A percentile compares a stretch with the other conserved stretches of the same genome.
These are phyloP conservation scores for Hordeum marinum DNA, from an alignment of 176 grass and related monocot species.

Conservation along the genomic window DNA sequence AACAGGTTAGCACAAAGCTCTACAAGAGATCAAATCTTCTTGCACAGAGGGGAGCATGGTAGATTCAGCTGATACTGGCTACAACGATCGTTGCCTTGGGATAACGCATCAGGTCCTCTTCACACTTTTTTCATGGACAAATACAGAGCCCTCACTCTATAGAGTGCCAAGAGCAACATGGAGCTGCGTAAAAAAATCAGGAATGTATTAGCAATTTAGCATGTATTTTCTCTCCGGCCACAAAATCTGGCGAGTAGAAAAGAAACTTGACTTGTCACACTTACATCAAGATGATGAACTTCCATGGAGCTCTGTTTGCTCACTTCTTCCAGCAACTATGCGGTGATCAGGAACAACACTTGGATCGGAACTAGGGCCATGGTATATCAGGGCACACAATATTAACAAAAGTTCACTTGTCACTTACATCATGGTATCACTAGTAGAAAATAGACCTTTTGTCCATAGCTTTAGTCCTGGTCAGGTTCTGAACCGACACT, in stretches of 20 bases:
- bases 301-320: slow-evolving; percentile 93
- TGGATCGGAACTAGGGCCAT: slow-evolving; percentile 14
- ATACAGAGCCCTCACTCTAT: slow-evolving; percentile 57
- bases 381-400: slow-evolving; percentile 1
- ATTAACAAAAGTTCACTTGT: background rate
- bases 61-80: background rate
- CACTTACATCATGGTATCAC: too few relatives aligned
- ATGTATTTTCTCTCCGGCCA: background rate
- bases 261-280: slow-evolving; percentile 29
- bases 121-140: slow-evolving; percentile 72
- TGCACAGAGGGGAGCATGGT: background rate
- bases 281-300: slow-evolving; percentile 75
- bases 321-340: slow-evolving; percentile 88
- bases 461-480: too few relatives aligned
- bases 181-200: slow-evolving; percentile 31
- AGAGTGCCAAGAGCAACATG: slow-evolving; percentile 65
- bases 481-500: too few relatives aligned
- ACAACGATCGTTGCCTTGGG: background rate
- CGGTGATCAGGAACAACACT: slow-evolving; percentile 22
- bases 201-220: background rate
- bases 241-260: background rate
- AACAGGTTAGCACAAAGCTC: slow-evolving; percentile 8
- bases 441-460: too few relatives aligned
- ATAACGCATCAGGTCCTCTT: slow-evolving; percentile 61
- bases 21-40: background rate